Evolutionary conservation across 1,284 basidiomycete species (phyloP), one percentile per base, ranked within the genome.

Genomic region (Cryptococcus deneoformans): DNA sequence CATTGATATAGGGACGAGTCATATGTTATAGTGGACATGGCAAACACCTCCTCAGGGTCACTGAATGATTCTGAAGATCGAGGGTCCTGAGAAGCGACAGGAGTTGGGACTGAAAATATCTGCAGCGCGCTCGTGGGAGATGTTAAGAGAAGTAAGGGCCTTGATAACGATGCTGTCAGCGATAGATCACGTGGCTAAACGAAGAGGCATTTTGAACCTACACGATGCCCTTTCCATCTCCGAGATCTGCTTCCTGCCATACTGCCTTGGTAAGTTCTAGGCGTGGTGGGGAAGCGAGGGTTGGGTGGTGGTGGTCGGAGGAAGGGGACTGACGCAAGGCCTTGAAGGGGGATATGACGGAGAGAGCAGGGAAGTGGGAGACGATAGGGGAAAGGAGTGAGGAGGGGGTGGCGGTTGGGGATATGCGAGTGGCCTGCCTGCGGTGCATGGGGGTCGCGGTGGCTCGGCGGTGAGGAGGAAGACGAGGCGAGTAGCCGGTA

Each of bases 191-290:
- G 20, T 20, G 20, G 20, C 29, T 14, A 24, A 37, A 12, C 14
- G 43, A 35, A 20, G 46, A 29, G 29, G 12, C n/a, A 36, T 5
- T 24, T 14, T 9, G n/a, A 9, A 52, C 56, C 57, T 44, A 64
- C 66, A 57, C 46, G 54, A 38, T 52, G 29, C 64, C 63, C 7
- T 51, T 46, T 4, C 72, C 68, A 42, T 67, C 67, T 34, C 57
- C 62, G 38, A 75, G 54, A 55, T 73, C 66, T 8, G 50, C 67
- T n/a, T 63, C 46, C 40, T 73, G 65, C 72, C 73, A 74, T 5
- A 50, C 24, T 3, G 64, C 63, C 58, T 57, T 37, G 48, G 56
- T 39, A n/a, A 14, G 37, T 36, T 45, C 46, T 20, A 20, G 20
- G 20, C 20, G 20, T 20, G 42, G 40, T 45, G 20, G 6, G 42